Conservation (phyloP, 2,329 filamentous ascomycete species). For the Penicillium sp. region DNA sequence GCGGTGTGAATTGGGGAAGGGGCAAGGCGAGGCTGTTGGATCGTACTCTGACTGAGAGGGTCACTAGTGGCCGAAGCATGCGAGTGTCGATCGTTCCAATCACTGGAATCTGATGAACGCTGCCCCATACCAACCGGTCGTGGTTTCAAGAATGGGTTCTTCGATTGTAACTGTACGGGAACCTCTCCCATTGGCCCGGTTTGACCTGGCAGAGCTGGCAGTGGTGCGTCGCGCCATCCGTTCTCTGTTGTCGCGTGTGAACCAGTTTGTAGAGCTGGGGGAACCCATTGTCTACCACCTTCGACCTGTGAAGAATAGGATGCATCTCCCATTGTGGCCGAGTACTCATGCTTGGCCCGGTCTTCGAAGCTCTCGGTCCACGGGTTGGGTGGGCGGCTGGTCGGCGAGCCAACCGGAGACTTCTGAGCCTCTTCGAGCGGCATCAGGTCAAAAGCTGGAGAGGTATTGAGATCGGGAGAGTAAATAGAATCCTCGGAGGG, state of each 20-base stretch:
- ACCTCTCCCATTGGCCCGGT: slow-evolving; percentile 26
- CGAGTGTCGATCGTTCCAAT: slow-evolving; percentile 21
- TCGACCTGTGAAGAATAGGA: slow-evolving; percentile 4
- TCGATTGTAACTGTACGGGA: slow-evolving; percentile 38
- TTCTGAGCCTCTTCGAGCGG: slow-evolving; percentile 40
- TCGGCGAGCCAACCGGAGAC: slow-evolving; percentile 35
- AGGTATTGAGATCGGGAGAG: slow-evolving; percentile 41
- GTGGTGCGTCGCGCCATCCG: slow-evolving; percentile 16
- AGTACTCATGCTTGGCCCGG: slow-evolving; percentile 15
- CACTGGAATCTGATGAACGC: slow-evolving; percentile 23
- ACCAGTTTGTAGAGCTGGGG: slow-evolving; percentile 25
- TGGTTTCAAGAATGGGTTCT: slow-evolving; percentile 43
- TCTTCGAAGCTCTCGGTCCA: slow-evolving; percentile 36
- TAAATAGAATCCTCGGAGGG: slow-evolving; percentile 36
- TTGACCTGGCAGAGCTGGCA: slow-evolving; percentile 4
- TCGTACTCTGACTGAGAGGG: slow-evolving; percentile 37
- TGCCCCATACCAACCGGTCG: slow-evolving; percentile 21
- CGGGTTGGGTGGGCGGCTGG: slow-evolving; percentile 30
- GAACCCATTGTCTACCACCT: slow-evolving; percentile 15
- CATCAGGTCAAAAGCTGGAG: slow-evolving; percentile 41
- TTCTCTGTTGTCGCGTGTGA: slow-evolving; percentile 26
- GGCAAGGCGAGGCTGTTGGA: not conserved
- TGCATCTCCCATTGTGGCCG: slow-evolving; percentile 9
- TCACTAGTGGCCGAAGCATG: slow-evolving; percentile 30
- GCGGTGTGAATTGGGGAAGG: not conserved